phyloP scores from a whole-genome alignment of 129 eudicot genomes.

The Centella asiatica region DNA sequence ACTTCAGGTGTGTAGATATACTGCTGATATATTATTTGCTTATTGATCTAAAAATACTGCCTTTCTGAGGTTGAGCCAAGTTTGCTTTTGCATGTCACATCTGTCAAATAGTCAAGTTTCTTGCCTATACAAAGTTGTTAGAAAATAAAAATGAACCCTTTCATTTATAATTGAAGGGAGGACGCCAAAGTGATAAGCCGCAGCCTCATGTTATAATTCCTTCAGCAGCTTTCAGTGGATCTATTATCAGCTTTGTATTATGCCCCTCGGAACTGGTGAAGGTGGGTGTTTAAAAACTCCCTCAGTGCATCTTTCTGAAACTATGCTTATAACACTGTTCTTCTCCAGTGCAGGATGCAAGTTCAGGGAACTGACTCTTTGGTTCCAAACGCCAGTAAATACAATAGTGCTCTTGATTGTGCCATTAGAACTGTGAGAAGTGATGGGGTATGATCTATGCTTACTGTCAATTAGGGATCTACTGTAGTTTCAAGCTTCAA shows the following conservation, averaged over 20 bases:
- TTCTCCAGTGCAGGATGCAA: slow-evolving; percentile 97
- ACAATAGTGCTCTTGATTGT: slow-evolving; percentile 72
- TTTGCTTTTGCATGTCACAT: not conserved
- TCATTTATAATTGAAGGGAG: slow-evolving; percentile 35
- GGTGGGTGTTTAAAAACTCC: slow-evolving; percentile 31
- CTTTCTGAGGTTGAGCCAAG: not conserved
- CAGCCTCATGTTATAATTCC: slow-evolving; percentile 55
- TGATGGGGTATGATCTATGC: slow-evolving; percentile 56
- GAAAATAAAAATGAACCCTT: not conserved
- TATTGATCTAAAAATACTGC: not conserved
- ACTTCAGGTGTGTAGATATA: slow-evolving; percentile 51
- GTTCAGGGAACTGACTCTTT: slow-evolving; percentile 76
- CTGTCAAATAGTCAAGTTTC: not conserved
- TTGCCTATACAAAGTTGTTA: not conserved
- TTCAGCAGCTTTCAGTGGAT: slow-evolving; percentile 78
- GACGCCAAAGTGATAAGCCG: slow-evolving; percentile 43
- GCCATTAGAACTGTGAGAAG: slow-evolving; percentile 68
- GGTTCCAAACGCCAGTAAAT: slow-evolving; percentile 44
- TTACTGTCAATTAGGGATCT: slow-evolving; percentile 3
- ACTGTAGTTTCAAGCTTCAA: slow-evolving; percentile 20
- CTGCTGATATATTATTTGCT: slow-evolving; percentile 6
- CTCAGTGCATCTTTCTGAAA: slow-evolving; percentile 3
- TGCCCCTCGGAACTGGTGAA: slow-evolving; percentile 91
- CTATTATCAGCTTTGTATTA: slow-evolving; percentile 69
- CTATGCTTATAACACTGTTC: slow-evolving; percentile 29